phyloP scores from a whole-genome alignment of 371 early-diverging fungal genomes.

The Conidiobolus coronatus region DNA sequence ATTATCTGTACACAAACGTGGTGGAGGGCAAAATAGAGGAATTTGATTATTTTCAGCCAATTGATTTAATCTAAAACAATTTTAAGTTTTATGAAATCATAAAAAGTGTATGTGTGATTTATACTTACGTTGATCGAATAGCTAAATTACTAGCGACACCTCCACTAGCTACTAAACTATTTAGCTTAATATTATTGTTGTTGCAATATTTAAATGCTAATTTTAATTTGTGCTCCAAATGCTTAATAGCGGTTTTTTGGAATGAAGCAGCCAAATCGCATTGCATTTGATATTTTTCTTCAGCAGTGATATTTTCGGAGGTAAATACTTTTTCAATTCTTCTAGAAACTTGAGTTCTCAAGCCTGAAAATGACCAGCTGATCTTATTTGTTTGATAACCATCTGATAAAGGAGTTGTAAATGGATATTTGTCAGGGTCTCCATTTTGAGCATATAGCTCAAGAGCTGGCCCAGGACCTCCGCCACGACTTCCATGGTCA shows the following conservation, averaged over 20 bases:
- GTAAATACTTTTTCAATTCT: conserved; percentile 15
- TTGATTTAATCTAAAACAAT: conserved; percentile 11
- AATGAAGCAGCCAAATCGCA: conserved; percentile 55
- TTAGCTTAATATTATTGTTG: conserved; percentile 13
- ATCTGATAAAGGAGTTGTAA: conserved; percentile 44
- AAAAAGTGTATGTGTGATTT: neutral
- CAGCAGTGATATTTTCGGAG: neutral
- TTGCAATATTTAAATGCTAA: conserved; percentile 27
- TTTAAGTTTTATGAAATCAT: neutral
- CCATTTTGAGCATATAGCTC: conserved; percentile 27
- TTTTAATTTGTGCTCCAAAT: conserved; percentile 37
- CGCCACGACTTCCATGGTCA: conserved; percentile 14
- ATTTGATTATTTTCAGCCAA: conserved; percentile 18
- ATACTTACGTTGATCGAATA: conserved; percentile 16
- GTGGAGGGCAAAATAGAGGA: conserved; percentile 45
- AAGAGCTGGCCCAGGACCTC: conserved; percentile 55
- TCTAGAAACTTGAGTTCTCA: conserved; percentile 35
- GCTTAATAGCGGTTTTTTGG: conserved; percentile 33
- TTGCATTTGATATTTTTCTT: conserved; percentile 4
- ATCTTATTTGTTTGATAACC: conserved; percentile 20
- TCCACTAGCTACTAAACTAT: conserved; percentile 53
- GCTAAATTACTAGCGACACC: conserved; percentile 54
- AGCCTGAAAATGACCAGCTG: conserved; percentile 55
- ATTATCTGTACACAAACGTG: conserved; percentile 60
- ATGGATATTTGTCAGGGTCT: conserved; percentile 6